Percentiles rank a stretch among this genome's conserved stretches.
phyloP scores from a whole-genome alignment of 2,329 filamentous ascomycete genomes.

The Diaporthe longicolla region DNA sequence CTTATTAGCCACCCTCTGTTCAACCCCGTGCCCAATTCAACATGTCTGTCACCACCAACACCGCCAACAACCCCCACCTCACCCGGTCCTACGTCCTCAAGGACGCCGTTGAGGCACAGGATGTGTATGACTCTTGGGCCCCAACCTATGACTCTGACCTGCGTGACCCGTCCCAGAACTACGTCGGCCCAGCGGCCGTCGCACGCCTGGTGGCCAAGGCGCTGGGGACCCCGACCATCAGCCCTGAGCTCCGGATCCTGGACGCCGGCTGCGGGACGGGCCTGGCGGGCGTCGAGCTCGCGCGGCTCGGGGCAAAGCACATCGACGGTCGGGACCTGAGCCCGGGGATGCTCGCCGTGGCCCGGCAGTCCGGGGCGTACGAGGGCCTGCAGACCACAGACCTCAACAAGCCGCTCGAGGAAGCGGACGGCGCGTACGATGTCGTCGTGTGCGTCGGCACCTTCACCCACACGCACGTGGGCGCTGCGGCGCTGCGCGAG shows the following conservation, averaged over 20 bases:
- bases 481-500: conserved; percentile 15
- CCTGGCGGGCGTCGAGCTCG: conserved; percentile 28
- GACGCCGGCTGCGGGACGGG: conserved; percentile 34
- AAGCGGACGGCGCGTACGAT: conserved; percentile 12
- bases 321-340: conserved; percentile 33
- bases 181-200: conserved; percentile 28
- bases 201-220: conserved; percentile 11
- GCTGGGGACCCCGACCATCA: conserved; percentile 2
- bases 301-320: conserved; percentile 23
- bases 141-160: conserved; percentile 33
- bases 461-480: conserved; percentile 31
- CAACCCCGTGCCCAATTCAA: conserved; percentile 3
- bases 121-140: conserved; percentile 30
- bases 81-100: conserved; percentile 32
- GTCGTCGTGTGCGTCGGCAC: conserved; percentile 36
- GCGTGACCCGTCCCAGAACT: conserved; percentile 26
- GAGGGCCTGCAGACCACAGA: conserved; percentile 26
- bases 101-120: conserved; percentile 24
- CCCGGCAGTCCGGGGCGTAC: conserved; percentile 31
- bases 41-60: conserved; percentile 32
- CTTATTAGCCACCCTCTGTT: background rate
- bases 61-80: conserved; percentile 32
- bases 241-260: conserved; percentile 18
- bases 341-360: conserved; percentile 31
- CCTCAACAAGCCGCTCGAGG: conserved; percentile 31